Conservation (phyloP, 2,329 filamentous ascomycete genomes). For the Lasiodiplodia hormozganensis region DNA sequence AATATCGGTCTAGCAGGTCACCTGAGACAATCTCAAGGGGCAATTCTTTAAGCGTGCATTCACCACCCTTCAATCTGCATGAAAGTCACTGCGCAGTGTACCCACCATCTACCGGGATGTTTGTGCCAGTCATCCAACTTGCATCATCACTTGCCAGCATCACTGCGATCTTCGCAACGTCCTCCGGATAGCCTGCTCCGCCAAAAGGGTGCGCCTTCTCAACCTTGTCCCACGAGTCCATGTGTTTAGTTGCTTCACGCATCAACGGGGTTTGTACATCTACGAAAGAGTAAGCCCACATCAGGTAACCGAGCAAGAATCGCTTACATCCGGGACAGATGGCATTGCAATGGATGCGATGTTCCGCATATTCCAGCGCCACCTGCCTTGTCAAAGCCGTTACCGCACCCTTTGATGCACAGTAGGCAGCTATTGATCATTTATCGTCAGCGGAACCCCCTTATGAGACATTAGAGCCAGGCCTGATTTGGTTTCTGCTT, state of each 20-base stretch:
- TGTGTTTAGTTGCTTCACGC: neutral
- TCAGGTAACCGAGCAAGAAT: neutral
- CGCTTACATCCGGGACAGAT: slow-evolving; percentile 60
- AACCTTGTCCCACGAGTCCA: neutral
- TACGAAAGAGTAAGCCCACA: neutral
- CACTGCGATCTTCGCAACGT: slow-evolving; percentile 49
- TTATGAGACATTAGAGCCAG: neutral
- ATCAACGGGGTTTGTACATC: neutral
- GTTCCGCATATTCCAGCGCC: slow-evolving; percentile 57
- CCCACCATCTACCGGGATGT: slow-evolving; percentile 52
- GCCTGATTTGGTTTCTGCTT: neutral
- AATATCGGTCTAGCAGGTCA: too few species aligned
- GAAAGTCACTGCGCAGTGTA: slow-evolving; percentile 34
- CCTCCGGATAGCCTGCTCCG: slow-evolving; percentile 39
- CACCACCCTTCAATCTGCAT: too few species aligned
- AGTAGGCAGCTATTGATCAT: slow-evolving; percentile 44
- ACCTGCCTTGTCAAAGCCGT: slow-evolving; percentile 52
- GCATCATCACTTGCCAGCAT: slow-evolving; percentile 56
- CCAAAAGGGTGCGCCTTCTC: slow-evolving; percentile 42
- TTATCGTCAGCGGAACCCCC: neutral
- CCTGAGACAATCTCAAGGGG: too few species aligned
- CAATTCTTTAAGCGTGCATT: too few species aligned
- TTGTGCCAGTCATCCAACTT: slow-evolving; percentile 50
- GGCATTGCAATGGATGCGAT: slow-evolving; percentile 61
- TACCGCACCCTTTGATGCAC: slow-evolving; percentile 59